These are phyloP conservation scores for Candida bentonensis DNA, from an alignment of 805 yeast genomes.

Conservation along the genomic window DNA sequence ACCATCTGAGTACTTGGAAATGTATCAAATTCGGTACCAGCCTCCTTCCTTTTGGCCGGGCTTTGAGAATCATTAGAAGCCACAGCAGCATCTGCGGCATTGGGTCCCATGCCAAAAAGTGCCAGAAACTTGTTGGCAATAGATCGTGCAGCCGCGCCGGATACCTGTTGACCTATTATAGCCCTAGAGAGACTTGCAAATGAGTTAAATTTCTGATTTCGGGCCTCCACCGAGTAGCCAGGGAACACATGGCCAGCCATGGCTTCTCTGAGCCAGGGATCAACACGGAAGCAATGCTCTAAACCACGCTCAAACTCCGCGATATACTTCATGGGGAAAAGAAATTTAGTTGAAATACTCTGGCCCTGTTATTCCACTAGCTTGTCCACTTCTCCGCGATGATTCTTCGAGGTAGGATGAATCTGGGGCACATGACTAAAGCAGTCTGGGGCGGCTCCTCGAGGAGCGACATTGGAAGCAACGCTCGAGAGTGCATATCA, in stretches of 20 bases:
- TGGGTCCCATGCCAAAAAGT: slow-evolving; percentile 19
- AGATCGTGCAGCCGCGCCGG: slow-evolving; percentile 63
- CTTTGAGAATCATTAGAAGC: slow-evolving; percentile 1
- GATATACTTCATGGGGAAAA: not conserved
- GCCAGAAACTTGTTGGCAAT: slow-evolving; percentile 36
- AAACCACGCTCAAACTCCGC: slow-evolving; percentile 1
- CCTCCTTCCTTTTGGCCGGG: not conserved
- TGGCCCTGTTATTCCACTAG: too few species aligned
- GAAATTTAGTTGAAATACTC: too few species aligned
- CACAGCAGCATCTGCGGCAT: slow-evolving; percentile 3
- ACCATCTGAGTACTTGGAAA: slow-evolving; percentile 44
- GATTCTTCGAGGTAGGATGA: too few species aligned
- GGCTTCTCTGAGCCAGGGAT: slow-evolving; percentile 9
- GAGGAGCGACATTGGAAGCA: too few species aligned
- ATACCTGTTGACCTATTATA: slow-evolving; percentile 22
- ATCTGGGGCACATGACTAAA: too few species aligned
- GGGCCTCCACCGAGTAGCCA: slow-evolving; percentile 6
- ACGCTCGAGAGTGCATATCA: too few species aligned
- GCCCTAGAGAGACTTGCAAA: slow-evolving; percentile 15
- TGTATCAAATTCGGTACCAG: slow-evolving; percentile 5
- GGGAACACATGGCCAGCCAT: slow-evolving; percentile 10
- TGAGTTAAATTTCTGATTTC: slow-evolving; percentile 6
- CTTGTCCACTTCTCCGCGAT: too few species aligned
- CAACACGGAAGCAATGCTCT: slow-evolving; percentile 5
- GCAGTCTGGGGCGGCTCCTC: too few species aligned